Evolutionary conservation across 805 yeast genomes (phyloP), one percentile per base, ranked within the genome.

Genomic region (Kodamaea sagamina): DNA sequence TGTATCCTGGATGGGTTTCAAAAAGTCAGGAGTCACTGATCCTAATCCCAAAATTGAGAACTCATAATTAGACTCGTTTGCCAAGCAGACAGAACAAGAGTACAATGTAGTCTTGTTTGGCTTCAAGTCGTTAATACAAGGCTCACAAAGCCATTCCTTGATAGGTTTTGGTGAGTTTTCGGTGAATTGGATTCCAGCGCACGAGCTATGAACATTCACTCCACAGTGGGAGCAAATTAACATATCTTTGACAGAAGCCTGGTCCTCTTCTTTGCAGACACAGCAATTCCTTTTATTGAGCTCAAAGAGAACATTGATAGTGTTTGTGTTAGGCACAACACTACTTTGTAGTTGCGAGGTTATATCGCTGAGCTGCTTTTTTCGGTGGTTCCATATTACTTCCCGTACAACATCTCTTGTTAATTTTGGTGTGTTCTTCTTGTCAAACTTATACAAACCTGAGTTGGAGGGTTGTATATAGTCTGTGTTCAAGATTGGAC

Each of bases 121-220:
- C 47, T 78, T 77, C 40, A 79, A 58, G 38, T 81, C 84, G 55
- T 88, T 87, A 4, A 81, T 71, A 57, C 97, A 89, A 1, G 81
- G 72, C 52, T 88, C 95, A 64, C 97, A 89, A 18, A 73, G 65
- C 97, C 97, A 89, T 43, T 74, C 75, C 25, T 57, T 67, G 3
- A 59, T 50, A 6, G 68, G 74, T 13, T 45, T 51, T 3, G 45
- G 39, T 16, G 40, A 49, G 7, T 52, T 52, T 4, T 56, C 51
- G n/a, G 44, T 55, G 17, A 50, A 42, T 9, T 16, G 44, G 22
- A 47, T 43, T 0, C 95, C 96, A 55, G 82, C 83, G 54, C 96
- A 89, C 0, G 74, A 60, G 2, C 77, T 68, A 58, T 89, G 97
- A 2, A 83, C 88, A 42, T 72, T 72, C 24, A 87, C 63, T 0